Conservation (phyloP, 2,329 filamentous ascomycete genomes). For the Fusarium humuli region DNA sequence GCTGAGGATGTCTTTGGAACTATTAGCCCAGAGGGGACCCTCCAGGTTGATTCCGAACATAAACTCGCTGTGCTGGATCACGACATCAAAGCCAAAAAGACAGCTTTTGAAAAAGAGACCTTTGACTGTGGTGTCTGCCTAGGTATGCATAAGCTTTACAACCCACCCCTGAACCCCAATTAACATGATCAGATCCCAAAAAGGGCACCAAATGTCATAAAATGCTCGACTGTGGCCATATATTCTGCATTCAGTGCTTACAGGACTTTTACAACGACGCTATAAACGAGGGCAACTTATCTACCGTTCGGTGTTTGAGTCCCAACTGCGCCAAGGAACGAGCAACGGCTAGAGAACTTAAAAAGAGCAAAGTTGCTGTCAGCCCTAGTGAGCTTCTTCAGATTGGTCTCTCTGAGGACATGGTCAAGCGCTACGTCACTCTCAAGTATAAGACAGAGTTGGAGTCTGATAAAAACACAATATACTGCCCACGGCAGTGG, state of each 20-base stretch:
- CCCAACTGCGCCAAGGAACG: conserved; percentile 80
- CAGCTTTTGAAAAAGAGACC: conserved; percentile 83
- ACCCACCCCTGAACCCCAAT: background rate
- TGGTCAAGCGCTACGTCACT: conserved; percentile 86
- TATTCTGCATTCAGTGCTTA: conserved; percentile 90
- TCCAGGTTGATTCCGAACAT: conserved; percentile 66
- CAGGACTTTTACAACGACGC: conserved; percentile 90
- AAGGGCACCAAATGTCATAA: conserved; percentile 85
- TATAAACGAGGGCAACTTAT: conserved; percentile 86
- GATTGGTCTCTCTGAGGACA: conserved; percentile 76
- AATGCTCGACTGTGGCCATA: conserved; percentile 85
- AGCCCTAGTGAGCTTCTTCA: conserved; percentile 86
- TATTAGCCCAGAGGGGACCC: conserved; percentile 58
- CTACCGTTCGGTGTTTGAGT: conserved; percentile 81
- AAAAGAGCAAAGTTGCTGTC: conserved; percentile 74
- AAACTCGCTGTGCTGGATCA: conserved; percentile 82
- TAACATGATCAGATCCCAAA: conserved; percentile 75
- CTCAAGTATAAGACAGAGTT: conserved; percentile 93
- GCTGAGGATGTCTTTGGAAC: conserved; percentile 72
- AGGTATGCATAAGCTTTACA: conserved; percentile 54
- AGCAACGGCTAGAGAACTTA: conserved; percentile 50
- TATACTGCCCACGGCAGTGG: conserved; percentile 93
- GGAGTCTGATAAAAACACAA: conserved; percentile 89
- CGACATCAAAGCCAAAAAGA: conserved; percentile 78
- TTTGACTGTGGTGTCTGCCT: conserved; percentile 91